Percentiles rank a stretch among this genome's conserved stretches.
These are phyloP conservation scores for Eimeria maxima DNA, from an alignment of 169 alveolate species.

Conservation along the genomic window DNA sequence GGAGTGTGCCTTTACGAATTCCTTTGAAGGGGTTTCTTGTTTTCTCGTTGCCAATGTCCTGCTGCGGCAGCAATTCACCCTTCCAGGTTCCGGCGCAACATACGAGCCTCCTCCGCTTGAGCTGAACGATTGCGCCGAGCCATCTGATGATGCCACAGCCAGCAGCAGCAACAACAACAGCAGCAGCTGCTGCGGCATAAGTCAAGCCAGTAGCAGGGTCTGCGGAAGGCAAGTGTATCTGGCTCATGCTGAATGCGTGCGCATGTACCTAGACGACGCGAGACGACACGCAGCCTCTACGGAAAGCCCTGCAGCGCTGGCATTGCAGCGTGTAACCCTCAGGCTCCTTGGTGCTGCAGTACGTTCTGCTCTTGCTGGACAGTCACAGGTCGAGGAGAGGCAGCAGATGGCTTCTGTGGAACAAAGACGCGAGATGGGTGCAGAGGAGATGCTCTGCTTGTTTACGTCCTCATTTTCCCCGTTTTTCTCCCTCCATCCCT, in stretches of 20 bases:
- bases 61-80: constrained; percentile 8
- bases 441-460: constrained; percentile 32
- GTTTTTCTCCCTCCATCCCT: constrained; percentile 28
- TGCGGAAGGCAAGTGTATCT: constrained; percentile 53
- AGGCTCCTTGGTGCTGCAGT: constrained; percentile 59
- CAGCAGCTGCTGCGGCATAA: no score
- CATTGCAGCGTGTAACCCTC: constrained; percentile 40
- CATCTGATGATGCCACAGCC: background rate
- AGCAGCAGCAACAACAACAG: constrained; percentile 22
- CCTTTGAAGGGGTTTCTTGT: constrained; percentile 53
- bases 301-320: constrained; percentile 51
- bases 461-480: constrained; percentile 25
- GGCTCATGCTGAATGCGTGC: constrained; percentile 59
- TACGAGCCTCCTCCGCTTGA: constrained; percentile 62
- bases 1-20: background rate
- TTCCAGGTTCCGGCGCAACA: constrained; percentile 51
- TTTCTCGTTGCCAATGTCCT: constrained; percentile 61
- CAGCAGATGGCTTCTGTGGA: constrained; percentile 6
- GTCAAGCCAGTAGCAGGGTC: background rate
- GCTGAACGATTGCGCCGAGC: background rate
- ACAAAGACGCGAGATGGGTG: background rate
- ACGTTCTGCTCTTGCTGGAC: background rate
- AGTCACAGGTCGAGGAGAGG: background rate
- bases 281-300: constrained; percentile 30
- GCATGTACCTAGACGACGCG: constrained; percentile 55